A percentile compares a stretch with the other conserved stretches of the same genome.
These are phyloP conservation scores for Mortierella sp. DNA, from an alignment of 371 early-diverging fungal species.

Conservation along the genomic window DNA sequence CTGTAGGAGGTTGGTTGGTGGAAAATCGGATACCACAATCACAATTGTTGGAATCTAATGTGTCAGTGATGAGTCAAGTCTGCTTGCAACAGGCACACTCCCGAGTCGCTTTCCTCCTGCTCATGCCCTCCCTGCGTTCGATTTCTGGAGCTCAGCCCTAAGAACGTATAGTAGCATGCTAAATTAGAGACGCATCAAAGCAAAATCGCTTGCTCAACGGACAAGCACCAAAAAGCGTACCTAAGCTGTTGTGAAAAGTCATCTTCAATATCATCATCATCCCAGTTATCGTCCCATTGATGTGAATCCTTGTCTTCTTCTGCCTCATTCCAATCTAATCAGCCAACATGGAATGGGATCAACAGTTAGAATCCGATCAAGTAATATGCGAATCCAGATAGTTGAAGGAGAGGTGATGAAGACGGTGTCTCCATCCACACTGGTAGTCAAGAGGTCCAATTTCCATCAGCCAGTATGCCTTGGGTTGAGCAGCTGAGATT, in stretches of 20 bases:
- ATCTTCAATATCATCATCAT: slow-evolving; percentile 91
- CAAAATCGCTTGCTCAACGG: too few species aligned
- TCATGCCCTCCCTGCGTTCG: slow-evolving; percentile 29
- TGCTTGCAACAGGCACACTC: background rate
- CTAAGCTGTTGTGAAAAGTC: slow-evolving; percentile 90
- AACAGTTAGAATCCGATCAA: too few species aligned
- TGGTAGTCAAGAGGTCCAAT: too few species aligned
- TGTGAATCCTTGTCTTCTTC: slow-evolving; percentile 83
- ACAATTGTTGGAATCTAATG: too few species aligned
- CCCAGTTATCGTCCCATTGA: slow-evolving; percentile 93
- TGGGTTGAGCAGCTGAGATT: too few species aligned
- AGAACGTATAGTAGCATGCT: background rate
- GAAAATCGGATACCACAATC: too few species aligned
- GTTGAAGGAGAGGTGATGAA: too few species aligned
- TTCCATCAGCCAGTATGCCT: too few species aligned
- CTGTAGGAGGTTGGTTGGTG: too few species aligned
- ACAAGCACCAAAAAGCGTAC: slow-evolving; percentile 46
- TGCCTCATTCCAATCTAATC: slow-evolving; percentile 84
- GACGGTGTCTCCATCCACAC: too few species aligned
- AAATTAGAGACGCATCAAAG: background rate
- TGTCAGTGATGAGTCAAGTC: too few species aligned
- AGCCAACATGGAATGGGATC: slow-evolving; percentile 2
- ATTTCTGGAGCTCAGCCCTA: slow-evolving; percentile 51
- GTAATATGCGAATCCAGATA: too few species aligned
- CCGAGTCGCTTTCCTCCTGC: background rate